Percentiles rank a stretch among this genome's conserved stretches.
phyloP scores from a whole-genome alignment of 352 stramenopile genomes.

The Phytophthora litchii region DNA sequence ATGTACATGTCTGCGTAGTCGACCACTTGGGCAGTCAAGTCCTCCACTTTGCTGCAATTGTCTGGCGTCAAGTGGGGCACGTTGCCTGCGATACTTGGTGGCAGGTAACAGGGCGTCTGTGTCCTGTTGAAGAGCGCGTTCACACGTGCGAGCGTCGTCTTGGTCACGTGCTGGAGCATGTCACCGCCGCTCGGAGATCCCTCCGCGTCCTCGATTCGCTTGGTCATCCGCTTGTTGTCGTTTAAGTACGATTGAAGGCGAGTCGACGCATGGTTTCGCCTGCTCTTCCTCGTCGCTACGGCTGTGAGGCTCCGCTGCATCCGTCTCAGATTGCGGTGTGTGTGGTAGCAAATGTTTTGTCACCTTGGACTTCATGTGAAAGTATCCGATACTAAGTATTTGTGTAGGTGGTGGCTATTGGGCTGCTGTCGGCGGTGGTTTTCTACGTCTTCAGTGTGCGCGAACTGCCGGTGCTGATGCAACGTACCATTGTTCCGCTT shows the following conservation, averaged over 20 bases:
- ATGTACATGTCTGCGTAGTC: slow-evolving; percentile 78
- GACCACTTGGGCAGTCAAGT: slow-evolving; percentile 65
- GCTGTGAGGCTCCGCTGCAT: slow-evolving; percentile 52
- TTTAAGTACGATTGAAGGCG: slow-evolving; percentile 29
- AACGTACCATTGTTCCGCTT: slow-evolving; percentile 41
- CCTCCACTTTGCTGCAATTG: slow-evolving; percentile 63
- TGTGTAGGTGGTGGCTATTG: slow-evolving; percentile 43
- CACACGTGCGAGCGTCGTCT: slow-evolving; percentile 20
- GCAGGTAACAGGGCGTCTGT: slow-evolving; percentile 77
- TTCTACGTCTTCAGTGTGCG: slow-evolving; percentile 55
- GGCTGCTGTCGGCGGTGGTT: slow-evolving; percentile 40
- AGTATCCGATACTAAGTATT: not conserved
- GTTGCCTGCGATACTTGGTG: slow-evolving; percentile 66
- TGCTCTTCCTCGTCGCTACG: slow-evolving; percentile 43
- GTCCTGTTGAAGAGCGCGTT: slow-evolving; percentile 40
- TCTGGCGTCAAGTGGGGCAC: slow-evolving; percentile 82
- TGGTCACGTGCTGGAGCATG: slow-evolving; percentile 27
- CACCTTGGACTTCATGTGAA: too few species aligned
- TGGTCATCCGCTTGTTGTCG: slow-evolving; percentile 6
- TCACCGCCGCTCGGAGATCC: slow-evolving; percentile 33
- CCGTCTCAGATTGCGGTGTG: slow-evolving; percentile 44
- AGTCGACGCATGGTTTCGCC: not conserved
- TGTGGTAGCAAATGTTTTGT: not conserved
- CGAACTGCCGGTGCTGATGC: slow-evolving; percentile 50
- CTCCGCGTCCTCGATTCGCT: slow-evolving; percentile 9